Evolutionary conservation across 1,284 basidiomycete species (phyloP).

Genomic region (Anthracocystis panici-leucophaei): DNA sequence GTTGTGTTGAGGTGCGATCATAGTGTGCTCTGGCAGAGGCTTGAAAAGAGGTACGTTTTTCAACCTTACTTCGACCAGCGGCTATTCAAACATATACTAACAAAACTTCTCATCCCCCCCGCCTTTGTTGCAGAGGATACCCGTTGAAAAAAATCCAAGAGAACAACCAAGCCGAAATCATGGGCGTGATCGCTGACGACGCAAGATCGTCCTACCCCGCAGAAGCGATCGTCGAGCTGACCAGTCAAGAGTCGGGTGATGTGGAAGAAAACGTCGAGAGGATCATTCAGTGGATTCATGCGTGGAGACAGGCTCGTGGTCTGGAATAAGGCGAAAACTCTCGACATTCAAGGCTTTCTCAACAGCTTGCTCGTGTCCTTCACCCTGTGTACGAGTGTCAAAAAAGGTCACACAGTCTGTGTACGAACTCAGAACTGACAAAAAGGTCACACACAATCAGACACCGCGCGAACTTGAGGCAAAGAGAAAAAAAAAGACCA

Average conservation of each 20-base stretch:
- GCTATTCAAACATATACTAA: neutral
- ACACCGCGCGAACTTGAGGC: neutral
- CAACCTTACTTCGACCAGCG: neutral
- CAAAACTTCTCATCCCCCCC: neutral
- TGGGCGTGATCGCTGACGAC: constrained; percentile 91
- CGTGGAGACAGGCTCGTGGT: constrained; percentile 77
- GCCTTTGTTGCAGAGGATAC: constrained; percentile 77
- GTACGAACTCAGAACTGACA: too few relatives aligned
- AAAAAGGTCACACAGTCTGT: too few relatives aligned
- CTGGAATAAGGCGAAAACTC: constrained; percentile 29
- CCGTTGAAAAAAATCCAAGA: constrained; percentile 93
- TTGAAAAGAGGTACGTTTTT: constrained; percentile 83
- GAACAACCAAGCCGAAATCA: constrained; percentile 98
- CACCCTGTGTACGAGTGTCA: too few relatives aligned
- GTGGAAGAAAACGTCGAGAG: constrained; percentile 86
- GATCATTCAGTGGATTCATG: constrained; percentile 85
- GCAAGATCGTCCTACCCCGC: constrained; percentile 85
- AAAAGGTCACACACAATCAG: too few relatives aligned
- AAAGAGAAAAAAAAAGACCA: neutral
- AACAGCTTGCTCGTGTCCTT: too few relatives aligned
- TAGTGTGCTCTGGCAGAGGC: constrained; percentile 85
- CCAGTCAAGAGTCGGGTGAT: constrained; percentile 82
- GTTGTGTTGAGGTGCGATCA: constrained; percentile 93
- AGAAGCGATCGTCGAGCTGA: constrained; percentile 87
- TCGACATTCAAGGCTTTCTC: too few relatives aligned